A percentile compares a stretch with the other conserved stretches of the same genome.
These are phyloP conservation scores for Cercophora samala DNA, from an alignment of 495 filamentous ascomycete genomes.

Conservation along the genomic window DNA sequence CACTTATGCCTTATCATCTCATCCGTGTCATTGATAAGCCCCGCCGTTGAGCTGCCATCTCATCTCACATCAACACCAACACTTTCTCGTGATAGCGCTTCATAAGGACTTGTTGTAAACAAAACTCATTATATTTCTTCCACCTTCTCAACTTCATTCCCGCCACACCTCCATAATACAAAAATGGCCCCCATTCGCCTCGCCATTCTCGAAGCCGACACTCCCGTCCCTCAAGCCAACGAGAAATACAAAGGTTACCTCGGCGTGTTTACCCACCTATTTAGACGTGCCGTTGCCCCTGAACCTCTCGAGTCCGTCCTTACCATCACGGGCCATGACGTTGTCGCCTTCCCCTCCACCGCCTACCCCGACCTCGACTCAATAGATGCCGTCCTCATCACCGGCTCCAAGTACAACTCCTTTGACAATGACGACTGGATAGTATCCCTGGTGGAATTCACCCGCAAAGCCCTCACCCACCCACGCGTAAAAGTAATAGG, in stretches of 20 bases:
- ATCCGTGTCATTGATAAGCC: slow-evolving; percentile 13
- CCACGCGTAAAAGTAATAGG: slow-evolving; percentile 64
- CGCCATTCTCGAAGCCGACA: slow-evolving; percentile 81
- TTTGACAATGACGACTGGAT: slow-evolving; percentile 74
- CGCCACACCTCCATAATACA: background rate
- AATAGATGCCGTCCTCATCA: slow-evolving; percentile 79
- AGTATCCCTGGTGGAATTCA: slow-evolving; percentile 66
- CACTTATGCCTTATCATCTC: slow-evolving; percentile 5
- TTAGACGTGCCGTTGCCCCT: slow-evolving; percentile 44
- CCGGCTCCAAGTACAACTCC: slow-evolving; percentile 59
- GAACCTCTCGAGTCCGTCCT: slow-evolving; percentile 43
- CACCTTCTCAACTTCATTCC: background rate
- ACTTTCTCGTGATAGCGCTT: background rate
- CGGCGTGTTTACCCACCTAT: slow-evolving; percentile 65
- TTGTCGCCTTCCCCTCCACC: slow-evolving; percentile 52
- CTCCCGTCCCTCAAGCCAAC: slow-evolving; percentile 53
- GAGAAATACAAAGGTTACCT: slow-evolving; percentile 67
- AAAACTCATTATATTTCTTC: background rate
- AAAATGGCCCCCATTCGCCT: slow-evolving; percentile 61
- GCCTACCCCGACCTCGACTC: slow-evolving; percentile 66
- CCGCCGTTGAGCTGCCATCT: slow-evolving; percentile 5
- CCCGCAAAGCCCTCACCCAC: slow-evolving; percentile 47
- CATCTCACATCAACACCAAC: slow-evolving; percentile 4
- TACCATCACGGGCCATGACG: slow-evolving; percentile 62
- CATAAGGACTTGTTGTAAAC: background rate